phyloP scores from a whole-genome alignment of 1,284 basidiomycete genomes.

The Schizophyllum amplum region DNA sequence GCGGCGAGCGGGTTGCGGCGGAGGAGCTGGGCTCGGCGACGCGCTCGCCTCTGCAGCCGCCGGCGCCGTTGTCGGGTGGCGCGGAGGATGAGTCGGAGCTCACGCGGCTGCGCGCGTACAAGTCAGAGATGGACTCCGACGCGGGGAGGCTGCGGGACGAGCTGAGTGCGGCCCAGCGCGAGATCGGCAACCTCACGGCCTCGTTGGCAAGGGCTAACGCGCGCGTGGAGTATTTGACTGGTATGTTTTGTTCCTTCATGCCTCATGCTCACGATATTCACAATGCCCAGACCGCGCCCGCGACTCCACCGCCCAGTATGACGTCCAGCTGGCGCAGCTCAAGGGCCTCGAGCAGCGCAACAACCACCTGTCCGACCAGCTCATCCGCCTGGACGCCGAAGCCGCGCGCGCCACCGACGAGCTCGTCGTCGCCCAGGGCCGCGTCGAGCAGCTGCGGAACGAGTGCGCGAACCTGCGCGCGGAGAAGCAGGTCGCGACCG shows the following conservation, averaged over 20 bases:
- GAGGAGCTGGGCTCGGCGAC: conserved; percentile 26
- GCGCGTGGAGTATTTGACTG: conserved; percentile 65
- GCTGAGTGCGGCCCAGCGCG: conserved; percentile 45
- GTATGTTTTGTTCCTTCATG: conserved; percentile 30
- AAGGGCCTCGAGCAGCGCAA: conserved; percentile 57
- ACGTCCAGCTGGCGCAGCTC: conserved; percentile 48
- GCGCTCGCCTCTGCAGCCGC: conserved; percentile 13
- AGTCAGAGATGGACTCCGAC: conserved; percentile 73
- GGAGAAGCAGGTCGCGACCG: conserved; percentile 80
- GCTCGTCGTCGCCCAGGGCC: conserved; percentile 44
- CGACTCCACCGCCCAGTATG: conserved; percentile 56
- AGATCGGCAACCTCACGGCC: conserved; percentile 57
- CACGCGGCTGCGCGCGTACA: conserved; percentile 69
- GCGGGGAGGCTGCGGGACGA: conserved; percentile 66
- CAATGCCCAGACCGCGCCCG: conserved; percentile 48
- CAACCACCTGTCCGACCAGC: conserved; percentile 59
- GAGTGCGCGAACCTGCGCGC: conserved; percentile 82
- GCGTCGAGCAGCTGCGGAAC: conserved; percentile 69
- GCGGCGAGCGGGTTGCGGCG: conserved; percentile 18
- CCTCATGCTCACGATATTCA: conserved; percentile 1
- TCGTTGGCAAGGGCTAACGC: conserved; percentile 76
- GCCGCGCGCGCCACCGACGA: conserved; percentile 59
- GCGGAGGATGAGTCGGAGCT: conserved; percentile 64
- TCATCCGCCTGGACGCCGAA: conserved; percentile 59
- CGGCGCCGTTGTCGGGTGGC: conserved; percentile 1